These are phyloP conservation scores for Phytophthora pseudosyringae DNA, from an alignment of 352 stramenopile genomes.

Conservation along the genomic window DNA sequence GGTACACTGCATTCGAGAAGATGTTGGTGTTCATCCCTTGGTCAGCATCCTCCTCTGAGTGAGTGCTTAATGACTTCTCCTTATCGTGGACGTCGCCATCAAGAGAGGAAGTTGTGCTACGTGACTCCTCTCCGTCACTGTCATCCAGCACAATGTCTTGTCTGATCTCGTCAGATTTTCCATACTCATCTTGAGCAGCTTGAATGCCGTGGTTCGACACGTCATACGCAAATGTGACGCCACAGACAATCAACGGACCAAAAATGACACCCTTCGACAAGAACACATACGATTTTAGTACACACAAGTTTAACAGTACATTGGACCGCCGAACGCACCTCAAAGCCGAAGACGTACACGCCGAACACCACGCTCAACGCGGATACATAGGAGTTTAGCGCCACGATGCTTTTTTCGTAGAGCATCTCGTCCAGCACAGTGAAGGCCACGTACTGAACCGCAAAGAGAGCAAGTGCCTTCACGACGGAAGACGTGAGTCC, in stretches of 20 bases:
- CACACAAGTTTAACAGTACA: neutral
- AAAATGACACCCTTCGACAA: slow-evolving; percentile 79
- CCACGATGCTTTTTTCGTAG: slow-evolving; percentile 89
- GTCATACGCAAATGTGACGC: slow-evolving; percentile 86
- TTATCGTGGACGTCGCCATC: slow-evolving; percentile 39
- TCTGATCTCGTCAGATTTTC: slow-evolving; percentile 46
- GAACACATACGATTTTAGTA: slow-evolving; percentile 6
- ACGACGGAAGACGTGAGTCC: slow-evolving; percentile 83
- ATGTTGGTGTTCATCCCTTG: slow-evolving; percentile 62
- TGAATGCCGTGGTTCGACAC: slow-evolving; percentile 89
- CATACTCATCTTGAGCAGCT: slow-evolving; percentile 76
- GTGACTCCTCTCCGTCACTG: slow-evolving; percentile 63
- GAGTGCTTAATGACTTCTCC: slow-evolving; percentile 18
- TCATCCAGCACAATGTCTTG: slow-evolving; percentile 41
- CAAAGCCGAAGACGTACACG: slow-evolving; percentile 88
- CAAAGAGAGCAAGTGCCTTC: slow-evolving; percentile 81
- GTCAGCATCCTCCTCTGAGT: slow-evolving; percentile 27
- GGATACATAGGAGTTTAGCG: slow-evolving; percentile 88
- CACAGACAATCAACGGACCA: slow-evolving; percentile 81
- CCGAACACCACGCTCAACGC: slow-evolving; percentile 88
- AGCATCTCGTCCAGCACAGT: slow-evolving; percentile 88
- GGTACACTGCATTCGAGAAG: slow-evolving; percentile 85
- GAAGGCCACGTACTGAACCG: slow-evolving; percentile 86
- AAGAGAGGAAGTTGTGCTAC: slow-evolving; percentile 48
- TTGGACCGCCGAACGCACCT: slow-evolving; percentile 42